Conservation (phyloP, 257 asterid species). For the Jacaranda mimosifolia region DNA sequence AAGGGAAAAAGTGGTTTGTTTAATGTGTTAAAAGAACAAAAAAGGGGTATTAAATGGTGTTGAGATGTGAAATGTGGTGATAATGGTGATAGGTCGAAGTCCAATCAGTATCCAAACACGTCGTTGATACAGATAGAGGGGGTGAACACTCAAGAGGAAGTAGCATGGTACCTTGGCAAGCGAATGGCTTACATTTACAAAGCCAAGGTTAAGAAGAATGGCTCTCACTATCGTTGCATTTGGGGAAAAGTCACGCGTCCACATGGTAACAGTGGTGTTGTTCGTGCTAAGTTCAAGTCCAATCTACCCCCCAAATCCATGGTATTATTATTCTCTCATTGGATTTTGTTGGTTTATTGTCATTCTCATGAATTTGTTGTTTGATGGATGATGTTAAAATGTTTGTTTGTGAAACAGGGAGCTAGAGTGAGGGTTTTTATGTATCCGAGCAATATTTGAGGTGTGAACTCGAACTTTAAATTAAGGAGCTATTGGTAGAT, state of each 20-base stretch:
- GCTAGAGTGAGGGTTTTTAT: constrained; percentile 50
- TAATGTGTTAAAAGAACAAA: neutral
- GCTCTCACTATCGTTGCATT: constrained; percentile 41
- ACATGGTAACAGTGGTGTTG: constrained; percentile 51
- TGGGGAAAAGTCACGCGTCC: constrained; percentile 55
- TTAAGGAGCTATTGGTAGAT: neutral
- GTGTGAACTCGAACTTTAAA: constrained; percentile 10
- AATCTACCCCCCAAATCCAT: constrained; percentile 56
- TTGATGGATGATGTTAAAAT: neutral
- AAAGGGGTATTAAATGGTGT: neutral
- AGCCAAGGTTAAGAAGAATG: constrained; percentile 45
- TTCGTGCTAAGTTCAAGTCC: constrained; percentile 49
- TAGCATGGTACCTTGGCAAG: constrained; percentile 52
- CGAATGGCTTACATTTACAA: constrained; percentile 53
- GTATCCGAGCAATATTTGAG: constrained; percentile 55
- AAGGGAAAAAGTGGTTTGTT: neutral
- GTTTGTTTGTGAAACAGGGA: constrained; percentile 39
- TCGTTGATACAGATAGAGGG: constrained; percentile 54
- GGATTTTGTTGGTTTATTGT: neutral
- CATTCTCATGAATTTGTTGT: neutral
- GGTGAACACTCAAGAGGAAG: constrained; percentile 52
- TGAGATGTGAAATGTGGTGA: neutral
- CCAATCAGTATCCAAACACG: constrained; percentile 52
- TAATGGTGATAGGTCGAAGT: constrained; percentile 44
- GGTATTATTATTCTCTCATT: constrained; percentile 19